A percentile compares a stretch with the other conserved stretches of the same genome.
Evolutionary conservation across 2,329 filamentous ascomycete species (phyloP).

Genomic region (Fusarium vanettenii): DNA sequence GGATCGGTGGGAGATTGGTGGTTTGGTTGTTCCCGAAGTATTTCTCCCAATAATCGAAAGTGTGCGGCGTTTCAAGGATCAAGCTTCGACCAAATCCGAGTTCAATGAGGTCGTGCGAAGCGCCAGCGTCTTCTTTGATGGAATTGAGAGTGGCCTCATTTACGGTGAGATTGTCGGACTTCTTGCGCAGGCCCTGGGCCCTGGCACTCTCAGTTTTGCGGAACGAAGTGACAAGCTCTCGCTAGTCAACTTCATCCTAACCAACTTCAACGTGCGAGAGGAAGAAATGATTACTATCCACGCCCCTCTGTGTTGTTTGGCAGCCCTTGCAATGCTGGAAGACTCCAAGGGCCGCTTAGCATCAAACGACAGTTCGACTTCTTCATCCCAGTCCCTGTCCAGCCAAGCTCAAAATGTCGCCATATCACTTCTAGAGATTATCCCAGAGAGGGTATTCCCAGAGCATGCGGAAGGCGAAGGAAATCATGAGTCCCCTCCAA

Average conservation of each 20-base stretch:
- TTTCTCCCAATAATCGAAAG: constrained; percentile 89
- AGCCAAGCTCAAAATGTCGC: constrained; percentile 60
- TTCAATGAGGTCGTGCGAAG: constrained; percentile 91
- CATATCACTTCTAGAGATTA: constrained; percentile 69
- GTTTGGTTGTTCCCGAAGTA: constrained; percentile 85
- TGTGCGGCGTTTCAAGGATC: constrained; percentile 78
- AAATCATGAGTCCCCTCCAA: constrained; percentile 33
- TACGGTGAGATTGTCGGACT: constrained; percentile 84
- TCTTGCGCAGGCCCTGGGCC: constrained; percentile 68
- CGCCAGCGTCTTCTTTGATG: constrained; percentile 96
- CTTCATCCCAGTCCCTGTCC: constrained; percentile 45
- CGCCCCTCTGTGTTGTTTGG: constrained; percentile 74
- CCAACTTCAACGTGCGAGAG: constrained; percentile 92
- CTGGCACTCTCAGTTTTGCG: constrained; percentile 54
- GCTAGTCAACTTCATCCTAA: constrained; percentile 83
- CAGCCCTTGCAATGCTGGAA: constrained; percentile 73
- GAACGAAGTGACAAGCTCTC: constrained; percentile 73
- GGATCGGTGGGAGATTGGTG: constrained; percentile 98
- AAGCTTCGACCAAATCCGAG: constrained; percentile 73
- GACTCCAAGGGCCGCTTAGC: constrained; percentile 57
- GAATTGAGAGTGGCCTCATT: constrained; percentile 93
- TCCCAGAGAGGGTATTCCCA: constrained; percentile 73
- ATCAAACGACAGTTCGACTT: constrained; percentile 45
- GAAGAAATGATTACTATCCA: constrained; percentile 95
- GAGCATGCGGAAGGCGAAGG: constrained; percentile 16